A percentile compares a stretch with the other conserved stretches of the same genome.
phyloP scores from a whole-genome alignment of 2,329 filamentous ascomycete genomes.

The Diaporthe australafricana region DNA sequence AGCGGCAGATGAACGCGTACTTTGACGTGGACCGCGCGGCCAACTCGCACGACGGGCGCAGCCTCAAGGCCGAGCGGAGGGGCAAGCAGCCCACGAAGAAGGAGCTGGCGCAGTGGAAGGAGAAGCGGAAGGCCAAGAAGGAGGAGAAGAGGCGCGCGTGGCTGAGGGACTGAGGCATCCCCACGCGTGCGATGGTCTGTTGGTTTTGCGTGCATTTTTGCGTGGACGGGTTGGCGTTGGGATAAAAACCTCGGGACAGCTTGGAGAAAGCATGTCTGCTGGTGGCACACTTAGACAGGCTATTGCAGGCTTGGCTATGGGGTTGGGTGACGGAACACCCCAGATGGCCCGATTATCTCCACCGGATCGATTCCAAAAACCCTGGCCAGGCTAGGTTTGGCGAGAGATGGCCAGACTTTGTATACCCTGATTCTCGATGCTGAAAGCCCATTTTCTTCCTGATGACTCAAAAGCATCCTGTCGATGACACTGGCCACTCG shows the following conservation, averaged over 20 bases:
- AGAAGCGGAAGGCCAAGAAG: conserved; percentile 89
- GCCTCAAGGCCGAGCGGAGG: conserved; percentile 89
- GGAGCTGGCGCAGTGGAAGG: conserved; percentile 91
- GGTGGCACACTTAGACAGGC: background rate
- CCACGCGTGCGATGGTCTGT: too few species aligned
- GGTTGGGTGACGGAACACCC: background rate
- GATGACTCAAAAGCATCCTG: background rate
- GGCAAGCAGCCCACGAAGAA: conserved; percentile 86
- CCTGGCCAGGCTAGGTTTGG: background rate
- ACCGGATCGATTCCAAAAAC: background rate
- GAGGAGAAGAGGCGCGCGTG: conserved; percentile 95
- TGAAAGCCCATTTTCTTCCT: background rate
- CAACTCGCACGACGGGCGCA: conserved; percentile 89
- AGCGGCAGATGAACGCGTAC: conserved; percentile 90
- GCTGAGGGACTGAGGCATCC: conserved; percentile 77
- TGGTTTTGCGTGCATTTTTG: background rate
- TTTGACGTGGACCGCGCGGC: conserved; percentile 97
- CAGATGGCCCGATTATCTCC: background rate
- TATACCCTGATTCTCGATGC: conserved; percentile 19
- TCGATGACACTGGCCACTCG: background rate
- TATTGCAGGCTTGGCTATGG: background rate
- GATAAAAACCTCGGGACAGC: background rate
- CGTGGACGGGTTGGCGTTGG: background rate
- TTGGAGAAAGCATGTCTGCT: background rate
- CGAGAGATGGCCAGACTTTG: conserved; percentile 15